These are phyloP conservation scores for Laetiporus sulphureus DNA, from an alignment of 1,284 basidiomycete genomes.

Conservation along the genomic window DNA sequence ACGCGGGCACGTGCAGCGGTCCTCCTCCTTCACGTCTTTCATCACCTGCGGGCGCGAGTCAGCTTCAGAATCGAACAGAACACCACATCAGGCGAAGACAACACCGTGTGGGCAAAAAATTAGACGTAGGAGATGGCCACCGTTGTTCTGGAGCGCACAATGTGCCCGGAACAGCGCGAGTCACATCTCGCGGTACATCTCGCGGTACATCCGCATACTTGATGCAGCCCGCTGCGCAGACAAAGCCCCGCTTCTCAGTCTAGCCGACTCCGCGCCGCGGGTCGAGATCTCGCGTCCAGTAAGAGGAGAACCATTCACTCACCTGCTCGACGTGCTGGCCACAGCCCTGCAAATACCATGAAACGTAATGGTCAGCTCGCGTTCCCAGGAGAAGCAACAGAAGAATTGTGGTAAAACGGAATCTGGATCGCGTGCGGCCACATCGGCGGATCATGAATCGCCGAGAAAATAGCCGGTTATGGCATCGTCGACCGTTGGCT, in stretches of 20 bases:
- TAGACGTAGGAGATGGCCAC: too few species aligned
- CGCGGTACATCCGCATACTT: too few species aligned
- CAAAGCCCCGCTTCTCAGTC: too few species aligned
- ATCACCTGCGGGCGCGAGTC: conserved; percentile 44
- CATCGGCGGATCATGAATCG: conserved; percentile 3
- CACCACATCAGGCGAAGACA: conserved; percentile 14
- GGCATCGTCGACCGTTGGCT: too few species aligned
- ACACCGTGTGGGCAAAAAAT: too few species aligned
- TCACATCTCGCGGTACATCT: too few species aligned
- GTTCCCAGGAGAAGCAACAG: conserved; percentile 5
- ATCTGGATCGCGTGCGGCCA: not conserved
- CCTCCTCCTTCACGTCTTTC: conserved; percentile 58
- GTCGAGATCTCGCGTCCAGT: too few species aligned
- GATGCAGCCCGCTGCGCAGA: too few species aligned
- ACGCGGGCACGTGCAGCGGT: conserved; percentile 57
- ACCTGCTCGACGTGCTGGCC: conserved; percentile 59
- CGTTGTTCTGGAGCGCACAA: conserved; percentile 5
- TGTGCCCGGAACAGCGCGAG: not conserved
- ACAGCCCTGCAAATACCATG: conserved; percentile 48
- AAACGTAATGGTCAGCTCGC: conserved; percentile 15
- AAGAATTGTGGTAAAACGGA: conserved; percentile 1
- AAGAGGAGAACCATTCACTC: conserved; percentile 24
- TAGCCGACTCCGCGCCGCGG: too few species aligned
- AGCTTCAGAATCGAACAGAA: conserved; percentile 3
- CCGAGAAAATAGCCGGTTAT: not conserved